These are phyloP conservation scores for Asclepias syriaca DNA, from an alignment of 257 asterid species.

Conservation along the genomic window DNA sequence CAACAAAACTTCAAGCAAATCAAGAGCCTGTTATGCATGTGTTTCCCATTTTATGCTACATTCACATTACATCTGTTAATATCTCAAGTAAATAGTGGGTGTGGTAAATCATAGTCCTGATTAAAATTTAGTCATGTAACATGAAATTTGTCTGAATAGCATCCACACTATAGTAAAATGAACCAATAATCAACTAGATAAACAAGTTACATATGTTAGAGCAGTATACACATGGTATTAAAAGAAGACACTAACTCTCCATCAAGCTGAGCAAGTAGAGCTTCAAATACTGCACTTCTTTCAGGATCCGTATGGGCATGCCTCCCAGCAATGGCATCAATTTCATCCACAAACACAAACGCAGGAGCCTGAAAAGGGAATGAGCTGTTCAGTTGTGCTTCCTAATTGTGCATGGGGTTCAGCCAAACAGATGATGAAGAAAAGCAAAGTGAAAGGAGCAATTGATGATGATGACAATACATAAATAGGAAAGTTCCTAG, in stretches of 20 bases:
- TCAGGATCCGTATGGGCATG: constrained; percentile 79
- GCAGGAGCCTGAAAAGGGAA: constrained; percentile 80
- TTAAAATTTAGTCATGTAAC: neutral
- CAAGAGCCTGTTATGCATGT: neutral
- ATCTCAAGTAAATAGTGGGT: neutral
- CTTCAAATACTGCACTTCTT: constrained; percentile 83
- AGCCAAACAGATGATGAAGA: neutral
- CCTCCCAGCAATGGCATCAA: constrained; percentile 99
- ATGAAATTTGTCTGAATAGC: neutral
- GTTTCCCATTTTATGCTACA: neutral
- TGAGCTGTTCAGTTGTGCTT: constrained; percentile 18
- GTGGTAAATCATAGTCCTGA: neutral
- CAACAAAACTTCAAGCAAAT: neutral
- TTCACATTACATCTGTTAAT: neutral
- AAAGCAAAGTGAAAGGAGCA: neutral
- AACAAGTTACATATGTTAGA: neutral
- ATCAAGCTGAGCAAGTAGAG: constrained; percentile 87
- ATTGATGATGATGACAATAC: neutral
- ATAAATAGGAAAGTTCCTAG: neutral
- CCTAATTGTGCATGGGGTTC: neutral
- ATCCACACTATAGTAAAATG: constrained; percentile 1
- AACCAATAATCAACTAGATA: neutral
- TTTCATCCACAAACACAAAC: constrained; percentile 92
- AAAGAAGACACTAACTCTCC: constrained; percentile 73
- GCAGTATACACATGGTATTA: constrained; percentile 11